Evolutionary conservation across 1,139 yeast genomes (phyloP).

Genomic region (Saccharomyces hybrid): DNA sequence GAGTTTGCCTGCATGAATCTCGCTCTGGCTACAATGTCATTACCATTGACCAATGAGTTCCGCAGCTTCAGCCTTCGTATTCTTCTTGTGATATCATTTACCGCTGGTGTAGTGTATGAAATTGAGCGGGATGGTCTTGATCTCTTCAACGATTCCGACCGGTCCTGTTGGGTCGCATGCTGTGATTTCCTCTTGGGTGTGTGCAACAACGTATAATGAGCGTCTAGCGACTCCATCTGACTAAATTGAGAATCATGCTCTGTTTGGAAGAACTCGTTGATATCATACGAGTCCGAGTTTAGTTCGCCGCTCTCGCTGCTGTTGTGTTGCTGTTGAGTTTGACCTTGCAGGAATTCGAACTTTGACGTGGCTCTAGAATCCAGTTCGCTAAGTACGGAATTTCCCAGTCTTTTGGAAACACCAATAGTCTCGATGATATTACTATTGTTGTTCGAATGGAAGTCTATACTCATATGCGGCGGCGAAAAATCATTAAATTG

Average conservation of each 20-base stretch:
- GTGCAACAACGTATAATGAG: constrained; percentile 27
- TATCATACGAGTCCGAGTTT: background rate
- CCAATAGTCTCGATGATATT: constrained; percentile 16
- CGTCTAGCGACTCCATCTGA: constrained; percentile 30
- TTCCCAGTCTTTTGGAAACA: constrained; percentile 29
- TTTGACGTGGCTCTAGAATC: constrained; percentile 28
- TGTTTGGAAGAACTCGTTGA: constrained; percentile 9
- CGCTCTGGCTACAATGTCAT: constrained; percentile 4
- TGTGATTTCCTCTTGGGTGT: constrained; percentile 10
- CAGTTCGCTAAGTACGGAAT: constrained; percentile 30
- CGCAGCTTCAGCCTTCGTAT: constrained; percentile 22
- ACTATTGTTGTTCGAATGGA: background rate
- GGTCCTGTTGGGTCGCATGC: constrained; percentile 8
- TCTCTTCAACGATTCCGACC: constrained; percentile 8
- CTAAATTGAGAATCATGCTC: constrained; percentile 25
- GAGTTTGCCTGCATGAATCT: background rate
- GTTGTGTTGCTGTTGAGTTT: constrained; percentile 10
- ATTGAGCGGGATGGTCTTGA: background rate
- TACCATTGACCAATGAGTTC: constrained; percentile 9
- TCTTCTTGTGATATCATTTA: constrained; percentile 24
- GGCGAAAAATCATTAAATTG: background rate
- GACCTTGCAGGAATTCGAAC: constrained; percentile 15
- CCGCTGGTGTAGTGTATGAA: constrained; percentile 13
- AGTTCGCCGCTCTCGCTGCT: constrained; percentile 1
- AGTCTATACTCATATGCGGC: constrained; percentile 1